Conservation (phyloP, 1,139 yeast species). For the Blastobotrys capitulatus region DNA sequence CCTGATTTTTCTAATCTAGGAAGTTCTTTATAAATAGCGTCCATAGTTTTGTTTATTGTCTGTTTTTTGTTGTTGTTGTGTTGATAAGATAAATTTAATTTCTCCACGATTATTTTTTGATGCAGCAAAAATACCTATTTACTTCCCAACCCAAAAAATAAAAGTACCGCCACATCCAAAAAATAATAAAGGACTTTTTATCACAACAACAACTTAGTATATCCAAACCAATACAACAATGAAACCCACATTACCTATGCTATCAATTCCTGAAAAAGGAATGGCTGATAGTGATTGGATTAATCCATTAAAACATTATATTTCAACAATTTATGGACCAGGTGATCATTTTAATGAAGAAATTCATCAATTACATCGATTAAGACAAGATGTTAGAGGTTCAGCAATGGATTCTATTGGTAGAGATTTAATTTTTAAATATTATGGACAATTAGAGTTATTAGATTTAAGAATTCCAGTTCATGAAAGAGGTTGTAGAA, state of each 20-base stretch:
- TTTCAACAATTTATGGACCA: conserved; percentile 59
- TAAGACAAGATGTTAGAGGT: conserved; percentile 60
- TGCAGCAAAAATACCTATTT: neutral
- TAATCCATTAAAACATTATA: conserved; percentile 53
- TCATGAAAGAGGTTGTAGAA: conserved; percentile 47
- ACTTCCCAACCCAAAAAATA: too few species aligned
- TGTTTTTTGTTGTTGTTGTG: too few species aligned
- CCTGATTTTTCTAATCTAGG: conserved; percentile 26
- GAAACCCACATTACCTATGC: conserved; percentile 24
- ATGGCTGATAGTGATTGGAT: conserved; percentile 64
- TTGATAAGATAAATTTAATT: too few species aligned
- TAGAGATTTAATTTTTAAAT: conserved; percentile 54
- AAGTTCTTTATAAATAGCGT: conserved; percentile 28
- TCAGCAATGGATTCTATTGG: conserved; percentile 36
- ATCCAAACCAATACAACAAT: neutral
- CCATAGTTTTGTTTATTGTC: conserved; percentile 20
- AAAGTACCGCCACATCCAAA: too few species aligned
- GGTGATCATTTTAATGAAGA: conserved; percentile 55
- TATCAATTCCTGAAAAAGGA: conserved; percentile 45
- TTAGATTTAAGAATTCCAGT: conserved; percentile 73
- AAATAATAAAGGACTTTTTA: too few species aligned
- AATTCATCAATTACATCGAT: conserved; percentile 48
- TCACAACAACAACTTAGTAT: too few species aligned
- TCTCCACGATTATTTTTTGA: too few species aligned
- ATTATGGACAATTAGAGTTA: conserved; percentile 78